phyloP scores from a whole-genome alignment of 2,329 filamentous ascomycete genomes.

The Biscogniauxia sp. region DNA sequence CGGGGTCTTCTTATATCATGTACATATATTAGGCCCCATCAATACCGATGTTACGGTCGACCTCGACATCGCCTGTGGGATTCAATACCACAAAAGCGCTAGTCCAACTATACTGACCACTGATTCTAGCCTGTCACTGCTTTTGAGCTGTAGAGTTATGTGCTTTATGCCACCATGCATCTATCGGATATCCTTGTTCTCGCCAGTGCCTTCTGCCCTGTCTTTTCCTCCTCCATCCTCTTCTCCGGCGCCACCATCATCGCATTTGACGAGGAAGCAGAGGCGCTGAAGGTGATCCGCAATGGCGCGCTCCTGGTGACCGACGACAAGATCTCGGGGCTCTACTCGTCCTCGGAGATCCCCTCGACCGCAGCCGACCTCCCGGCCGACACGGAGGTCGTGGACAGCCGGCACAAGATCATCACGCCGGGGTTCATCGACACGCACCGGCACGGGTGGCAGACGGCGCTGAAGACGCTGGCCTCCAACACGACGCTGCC shows the following conservation, averaged over 20 bases:
- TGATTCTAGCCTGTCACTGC: background rate
- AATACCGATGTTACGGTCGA: background rate
- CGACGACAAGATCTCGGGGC: conserved; percentile 33
- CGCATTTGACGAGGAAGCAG: conserved; percentile 24
- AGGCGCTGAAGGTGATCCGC: conserved; percentile 28
- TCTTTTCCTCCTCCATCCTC: conserved; percentile 22
- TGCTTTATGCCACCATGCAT: conserved; percentile 13
- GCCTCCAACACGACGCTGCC: conserved; percentile 48
- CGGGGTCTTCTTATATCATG: background rate
- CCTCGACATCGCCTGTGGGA: background rate
- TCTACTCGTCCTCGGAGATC: conserved; percentile 25
- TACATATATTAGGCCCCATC: background rate
- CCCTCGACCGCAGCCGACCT: conserved; percentile 13
- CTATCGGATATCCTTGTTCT: conserved; percentile 16
- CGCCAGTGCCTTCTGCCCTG: conserved; percentile 31
- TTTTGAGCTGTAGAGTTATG: background rate
- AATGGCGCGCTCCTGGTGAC: conserved; percentile 34
- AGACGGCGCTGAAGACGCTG: conserved; percentile 53
- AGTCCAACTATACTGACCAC: background rate
- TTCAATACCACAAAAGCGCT: background rate
- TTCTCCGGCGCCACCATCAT: conserved; percentile 31
- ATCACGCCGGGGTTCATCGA: conserved; percentile 55
- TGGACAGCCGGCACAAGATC: conserved; percentile 52
- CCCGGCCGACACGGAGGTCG: conserved; percentile 34
- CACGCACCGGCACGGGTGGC: conserved; percentile 56